These are phyloP conservation scores for Fusarium miscanthi DNA, from an alignment of 2,329 filamentous ascomycete species.

Conservation along the genomic window DNA sequence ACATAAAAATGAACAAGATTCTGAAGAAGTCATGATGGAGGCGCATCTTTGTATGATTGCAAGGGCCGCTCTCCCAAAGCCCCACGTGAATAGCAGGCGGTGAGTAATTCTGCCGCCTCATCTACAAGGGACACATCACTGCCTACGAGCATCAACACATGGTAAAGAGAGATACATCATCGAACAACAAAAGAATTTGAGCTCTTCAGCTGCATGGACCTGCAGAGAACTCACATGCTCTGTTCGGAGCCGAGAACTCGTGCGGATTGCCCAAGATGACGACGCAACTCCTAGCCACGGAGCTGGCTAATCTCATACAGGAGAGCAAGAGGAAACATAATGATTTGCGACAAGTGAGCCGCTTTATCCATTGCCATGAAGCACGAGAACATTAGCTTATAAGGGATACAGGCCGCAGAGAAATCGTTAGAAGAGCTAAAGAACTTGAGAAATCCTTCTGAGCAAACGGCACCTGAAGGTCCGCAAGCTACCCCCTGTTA, in stretches of 20 bases:
- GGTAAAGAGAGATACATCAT: slow-evolving; percentile 30
- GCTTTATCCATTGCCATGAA: background rate
- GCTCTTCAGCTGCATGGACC: slow-evolving; percentile 44
- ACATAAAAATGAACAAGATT: background rate
- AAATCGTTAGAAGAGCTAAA: slow-evolving; percentile 93
- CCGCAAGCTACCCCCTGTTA: slow-evolving; percentile 25
- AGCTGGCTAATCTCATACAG: slow-evolving; percentile 90
- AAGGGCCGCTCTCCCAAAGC: slow-evolving; percentile 3
- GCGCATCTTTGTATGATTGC: slow-evolving; percentile 7
- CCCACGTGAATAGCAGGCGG: slow-evolving; percentile 45
- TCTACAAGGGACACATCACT: slow-evolving; percentile 48
- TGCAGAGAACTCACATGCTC: slow-evolving; percentile 37
- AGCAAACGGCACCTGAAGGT: slow-evolving; percentile 55
- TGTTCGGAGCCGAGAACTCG: slow-evolving; percentile 38
- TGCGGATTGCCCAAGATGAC: slow-evolving; percentile 73
- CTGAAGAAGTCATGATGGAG: slow-evolving; percentile 9
- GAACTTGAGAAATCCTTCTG: slow-evolving; percentile 50
- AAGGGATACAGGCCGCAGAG: slow-evolving; percentile 77
- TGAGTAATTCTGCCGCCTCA: slow-evolving; percentile 47
- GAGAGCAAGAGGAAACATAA: slow-evolving; percentile 96
- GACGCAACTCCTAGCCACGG: slow-evolving; percentile 86
- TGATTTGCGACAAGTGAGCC: slow-evolving; percentile 81
- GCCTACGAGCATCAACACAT: slow-evolving; percentile 34
- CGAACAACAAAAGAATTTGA: slow-evolving; percentile 21
- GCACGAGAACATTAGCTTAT: background rate